Evolutionary conservation across 176 grass and related monocot genomes (phyloP), one percentile per base, ranked within the genome.

Genomic region (Oryza longistaminata): DNA sequence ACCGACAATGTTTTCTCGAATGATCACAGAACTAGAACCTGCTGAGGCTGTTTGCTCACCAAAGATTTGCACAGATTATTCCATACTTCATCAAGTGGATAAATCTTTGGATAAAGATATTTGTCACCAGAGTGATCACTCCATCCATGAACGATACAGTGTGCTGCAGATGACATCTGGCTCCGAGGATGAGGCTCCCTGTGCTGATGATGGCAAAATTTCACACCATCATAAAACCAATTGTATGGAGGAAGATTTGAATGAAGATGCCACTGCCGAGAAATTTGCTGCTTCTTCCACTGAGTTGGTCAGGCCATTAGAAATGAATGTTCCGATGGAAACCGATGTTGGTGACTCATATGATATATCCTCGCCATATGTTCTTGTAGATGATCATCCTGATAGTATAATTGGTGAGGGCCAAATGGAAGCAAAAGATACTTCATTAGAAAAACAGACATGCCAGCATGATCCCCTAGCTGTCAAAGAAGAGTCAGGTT

Each of bases 161-260:
- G 71, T 92, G 64, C 69, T 90, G 66, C 94, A 91, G 62, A 87
- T 87, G 88, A 88, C 77, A 71, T 89, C 96, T 70, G 93, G 94
- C 70, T 94, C 90, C 0, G 91, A 96, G 34, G 60, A 72, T 39
- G 85, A 95, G 73, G 78, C 83, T 69, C 76, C 74, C 64, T 70
- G 73, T 80, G 48, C 60, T 73, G 78, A 87, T 91, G 93, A 82
- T 76, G 83, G 66, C 80, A 75, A 43, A 73, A 85, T 67, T 58
- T 85, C 77, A 74, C 50, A 19, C 55, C 82, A 42, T 66, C 13
- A 33, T 86, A 62, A 64, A 79, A 33, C 82, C 44, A 77, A 39
- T 49, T 35, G 53, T 66, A 24, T 81, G 27, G 67, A 81, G 40
- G 79, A 87, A 43, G 68, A 78, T 62, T 80, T 73, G n/a, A 64